A percentile compares a stretch with the other conserved stretches of the same genome.
Evolutionary conservation across 371 early-diverging fungal genomes (phyloP).

Genomic region (Rhizopus delemar): DNA sequence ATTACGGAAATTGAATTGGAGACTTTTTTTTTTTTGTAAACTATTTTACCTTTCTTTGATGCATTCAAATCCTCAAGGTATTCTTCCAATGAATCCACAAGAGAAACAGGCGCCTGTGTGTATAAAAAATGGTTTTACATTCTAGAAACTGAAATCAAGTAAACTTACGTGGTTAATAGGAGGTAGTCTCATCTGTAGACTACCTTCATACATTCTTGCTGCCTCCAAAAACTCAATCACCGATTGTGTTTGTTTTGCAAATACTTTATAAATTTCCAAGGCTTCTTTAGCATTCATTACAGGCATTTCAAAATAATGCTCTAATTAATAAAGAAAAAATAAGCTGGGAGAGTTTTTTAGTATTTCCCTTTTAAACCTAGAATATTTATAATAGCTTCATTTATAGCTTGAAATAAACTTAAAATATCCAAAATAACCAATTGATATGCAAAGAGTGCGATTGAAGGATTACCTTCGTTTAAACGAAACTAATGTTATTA

Average conservation of each 20-base stretch:
- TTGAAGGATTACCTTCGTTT: slow-evolving; percentile 83
- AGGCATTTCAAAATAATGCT: slow-evolving; percentile 84
- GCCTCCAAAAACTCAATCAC: slow-evolving; percentile 78
- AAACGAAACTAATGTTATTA: slow-evolving; percentile 66
- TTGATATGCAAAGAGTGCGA: slow-evolving; percentile 82
- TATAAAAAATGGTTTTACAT: neutral
- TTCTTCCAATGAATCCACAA: slow-evolving; percentile 83
- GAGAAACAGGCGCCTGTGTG: slow-evolving; percentile 76
- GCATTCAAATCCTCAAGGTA: slow-evolving; percentile 63
- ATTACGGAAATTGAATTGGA: neutral
- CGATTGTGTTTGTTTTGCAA: slow-evolving; percentile 79
- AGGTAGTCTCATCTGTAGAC: slow-evolving; percentile 79
- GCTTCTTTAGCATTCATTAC: slow-evolving; percentile 74
- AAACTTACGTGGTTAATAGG: slow-evolving; percentile 74
- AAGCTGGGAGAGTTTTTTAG: slow-evolving; percentile 9
- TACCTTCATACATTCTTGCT: slow-evolving; percentile 70
- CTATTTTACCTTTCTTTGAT: neutral
- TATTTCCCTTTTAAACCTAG: slow-evolving; percentile 51
- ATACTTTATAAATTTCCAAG: slow-evolving; percentile 83
- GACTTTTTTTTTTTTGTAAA: neutral
- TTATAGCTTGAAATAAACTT: slow-evolving; percentile 83
- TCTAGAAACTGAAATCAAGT: neutral
- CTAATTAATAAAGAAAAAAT: slow-evolving; percentile 28
- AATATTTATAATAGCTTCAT: slow-evolving; percentile 91
- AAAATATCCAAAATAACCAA: slow-evolving; percentile 83